Evolutionary conservation across 225 moss, liverwort and hornwort species (phyloP).

Genomic region (Pseudoscleropodium purum): DNA sequence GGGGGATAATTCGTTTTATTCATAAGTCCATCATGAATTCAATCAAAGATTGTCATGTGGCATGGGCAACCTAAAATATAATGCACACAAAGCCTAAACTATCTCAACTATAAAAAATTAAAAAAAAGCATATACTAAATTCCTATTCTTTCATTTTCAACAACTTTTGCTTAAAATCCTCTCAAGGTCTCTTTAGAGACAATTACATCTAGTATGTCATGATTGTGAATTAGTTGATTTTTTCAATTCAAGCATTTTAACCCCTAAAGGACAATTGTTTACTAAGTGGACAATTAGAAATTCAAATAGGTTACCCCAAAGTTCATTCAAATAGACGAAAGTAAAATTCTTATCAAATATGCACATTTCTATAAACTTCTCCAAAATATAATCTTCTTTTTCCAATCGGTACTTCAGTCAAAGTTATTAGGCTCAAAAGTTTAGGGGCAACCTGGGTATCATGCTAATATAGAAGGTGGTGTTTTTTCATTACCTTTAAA

Average conservation of each 20-base stretch:
- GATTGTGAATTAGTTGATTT: no score
- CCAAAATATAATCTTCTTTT: accelerated
- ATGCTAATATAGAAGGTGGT: not conserved
- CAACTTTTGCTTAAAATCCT: not conserved
- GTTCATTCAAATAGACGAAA: not conserved
- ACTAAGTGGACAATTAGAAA: not conserved
- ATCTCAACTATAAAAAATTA: no score
- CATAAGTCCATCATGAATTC: accelerated
- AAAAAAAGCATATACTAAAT: accelerated
- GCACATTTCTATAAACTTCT: not conserved
- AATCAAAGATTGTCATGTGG: accelerated
- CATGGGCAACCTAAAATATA: not conserved
- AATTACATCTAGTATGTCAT: not conserved
- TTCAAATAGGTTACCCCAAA: accelerated
- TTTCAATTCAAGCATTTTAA: not conserved
- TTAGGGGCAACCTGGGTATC: accelerated
- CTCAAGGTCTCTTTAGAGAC: not conserved
- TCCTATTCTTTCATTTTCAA: no score
- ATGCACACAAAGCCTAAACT: no score
- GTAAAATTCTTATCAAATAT: not conserved
- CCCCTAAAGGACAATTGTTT: accelerated
- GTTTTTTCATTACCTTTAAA: not conserved
- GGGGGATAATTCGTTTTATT: not conserved
- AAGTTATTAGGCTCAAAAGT: accelerated
- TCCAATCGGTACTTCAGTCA: accelerated